Evolutionary conservation across 2,329 filamentous ascomycete genomes (phyloP).

Genomic region (Parastagonospora nodorum): DNA sequence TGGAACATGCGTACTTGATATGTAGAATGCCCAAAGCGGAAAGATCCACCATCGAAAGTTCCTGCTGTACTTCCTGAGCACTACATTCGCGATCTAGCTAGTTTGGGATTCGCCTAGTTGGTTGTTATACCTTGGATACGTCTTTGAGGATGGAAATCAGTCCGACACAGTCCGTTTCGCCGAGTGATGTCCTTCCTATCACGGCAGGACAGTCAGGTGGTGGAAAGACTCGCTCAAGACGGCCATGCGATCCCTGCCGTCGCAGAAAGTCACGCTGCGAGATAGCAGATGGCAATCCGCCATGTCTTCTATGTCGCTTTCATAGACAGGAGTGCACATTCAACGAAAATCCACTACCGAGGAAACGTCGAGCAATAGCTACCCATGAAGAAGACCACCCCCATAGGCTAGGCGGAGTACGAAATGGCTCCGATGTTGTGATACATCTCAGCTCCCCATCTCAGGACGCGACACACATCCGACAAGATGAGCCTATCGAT

Average conservation of each 20-base stretch:
- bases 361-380: slow-evolving; percentile 65
- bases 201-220: slow-evolving; percentile 4
- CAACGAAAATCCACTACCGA: slow-evolving; percentile 67
- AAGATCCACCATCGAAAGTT: too few species aligned
- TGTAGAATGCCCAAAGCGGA: too few species aligned
- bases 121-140: not conserved
- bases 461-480: slow-evolving; percentile 19
- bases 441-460: slow-evolving; percentile 6
- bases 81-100: too few species aligned
- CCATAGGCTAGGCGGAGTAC: not conserved
- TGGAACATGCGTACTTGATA: too few species aligned
- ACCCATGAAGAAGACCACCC: slow-evolving; percentile 10
- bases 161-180: slow-evolving; percentile 16
- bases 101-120: not conserved
- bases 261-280: slow-evolving; percentile 70
- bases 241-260: slow-evolving; percentile 70
- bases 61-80: too few species aligned
- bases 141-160: slow-evolving; percentile 17
- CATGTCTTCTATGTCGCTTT: slow-evolving; percentile 70
- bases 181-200: slow-evolving; percentile 14
- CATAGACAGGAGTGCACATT: slow-evolving; percentile 72
- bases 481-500: slow-evolving; percentile 31
- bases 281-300: slow-evolving; percentile 66
- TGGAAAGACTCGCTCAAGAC: slow-evolving; percentile 31
- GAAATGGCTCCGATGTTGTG: not conserved